phyloP scores from a whole-genome alignment of 1,139 yeast genomes.

The Suhomyces panamericanus region DNA sequence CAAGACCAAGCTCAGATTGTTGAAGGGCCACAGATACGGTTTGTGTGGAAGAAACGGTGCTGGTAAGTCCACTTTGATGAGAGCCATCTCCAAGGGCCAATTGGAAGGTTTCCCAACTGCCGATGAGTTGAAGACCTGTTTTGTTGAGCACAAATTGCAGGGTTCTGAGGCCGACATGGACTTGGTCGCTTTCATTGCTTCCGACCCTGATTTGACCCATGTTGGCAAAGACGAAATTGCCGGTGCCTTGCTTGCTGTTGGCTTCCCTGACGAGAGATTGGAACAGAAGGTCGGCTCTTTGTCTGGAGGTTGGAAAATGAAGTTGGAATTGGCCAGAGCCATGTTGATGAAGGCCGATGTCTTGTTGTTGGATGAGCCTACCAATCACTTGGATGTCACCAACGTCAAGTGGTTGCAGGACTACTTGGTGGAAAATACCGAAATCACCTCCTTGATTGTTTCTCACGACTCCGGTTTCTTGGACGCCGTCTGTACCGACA shows the following conservation, averaged over 20 bases:
- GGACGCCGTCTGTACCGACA: conserved; percentile 94
- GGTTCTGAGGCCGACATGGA: conserved; percentile 94
- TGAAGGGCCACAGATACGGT: conserved; percentile 97
- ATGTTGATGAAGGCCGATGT: conserved; percentile 98
- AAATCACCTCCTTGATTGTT: conserved; percentile 91
- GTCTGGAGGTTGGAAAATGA: conserved; percentile 99
- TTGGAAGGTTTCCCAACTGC: conserved; percentile 96
- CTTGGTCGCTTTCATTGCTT: conserved; percentile 83
- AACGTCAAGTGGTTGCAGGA: conserved; percentile 95
- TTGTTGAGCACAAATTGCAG: conserved; percentile 95
- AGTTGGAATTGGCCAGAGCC: conserved; percentile 95
- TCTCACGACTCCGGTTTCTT: conserved; percentile 97
- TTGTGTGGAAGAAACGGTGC: conserved; percentile 99
- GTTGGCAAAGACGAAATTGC: conserved; percentile 72
- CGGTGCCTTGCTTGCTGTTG: conserved; percentile 76
- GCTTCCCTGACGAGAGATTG: conserved; percentile 88
- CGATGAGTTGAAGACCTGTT: conserved; percentile 85
- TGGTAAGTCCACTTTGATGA: conserved; percentile 96
- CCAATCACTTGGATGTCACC: conserved; percentile 93
- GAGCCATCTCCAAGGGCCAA: conserved; percentile 96
- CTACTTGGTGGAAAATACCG: conserved; percentile 74
- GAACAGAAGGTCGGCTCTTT: conserved; percentile 89
- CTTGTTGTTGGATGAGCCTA: conserved; percentile 93
- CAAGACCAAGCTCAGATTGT: conserved; percentile 81
- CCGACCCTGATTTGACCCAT: conserved; percentile 74